Evolutionary conservation across 352 stramenopile species (phyloP), one percentile per base, ranked within the genome.

Genomic region (Salisapilia sapeloensis): DNA sequence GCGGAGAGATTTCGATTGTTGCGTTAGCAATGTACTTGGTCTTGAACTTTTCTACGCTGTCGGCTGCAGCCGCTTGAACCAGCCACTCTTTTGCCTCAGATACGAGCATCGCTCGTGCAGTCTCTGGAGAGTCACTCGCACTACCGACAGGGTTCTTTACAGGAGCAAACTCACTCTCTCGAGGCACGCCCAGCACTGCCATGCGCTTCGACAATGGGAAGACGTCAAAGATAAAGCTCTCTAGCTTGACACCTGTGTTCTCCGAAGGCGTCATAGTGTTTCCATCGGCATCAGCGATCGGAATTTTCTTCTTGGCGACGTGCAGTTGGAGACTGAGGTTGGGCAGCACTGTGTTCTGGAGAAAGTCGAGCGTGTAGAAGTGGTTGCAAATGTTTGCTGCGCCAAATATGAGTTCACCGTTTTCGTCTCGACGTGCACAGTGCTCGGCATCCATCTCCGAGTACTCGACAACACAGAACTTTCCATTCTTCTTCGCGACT

Each of bases 311-410:
- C 17, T 89, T 52, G 9, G 94, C 95, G 18, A 98, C 77, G 54
- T 99, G 95, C 45, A 97, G 98, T 53, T 85, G 66, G 6, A 82
- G 40, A 19, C 56, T 61, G 22, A 91, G 51, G 30, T 80, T 60
- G 0, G 78, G 62, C 18, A 93, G 74, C 16, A 92, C 79, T 14
- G 94, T 65, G 32, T 94, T 61, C n/a, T 67, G 64, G 11, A 96
- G 42, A 20, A 90, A 83, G 29, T 80, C 57, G 14, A 96, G 33
- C 1, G 78, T 90, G 51, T 94, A 98, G 41, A 95, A 97, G 53
- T 99, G 93, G 70, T 98, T 98, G 80, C 94, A 99, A 53, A 99
- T 98, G 50, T 99, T 99, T 17, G 81, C 94, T 1, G 91, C 90
- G 9, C 92, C 85, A 53, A 95, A 99, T 0, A 83, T 48, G 7